A percentile compares a stretch with the other conserved stretches of the same genome.
Evolutionary conservation across 2,329 filamentous ascomycete genomes (phyloP).

Genomic region (Penicillium occitanis): DNA sequence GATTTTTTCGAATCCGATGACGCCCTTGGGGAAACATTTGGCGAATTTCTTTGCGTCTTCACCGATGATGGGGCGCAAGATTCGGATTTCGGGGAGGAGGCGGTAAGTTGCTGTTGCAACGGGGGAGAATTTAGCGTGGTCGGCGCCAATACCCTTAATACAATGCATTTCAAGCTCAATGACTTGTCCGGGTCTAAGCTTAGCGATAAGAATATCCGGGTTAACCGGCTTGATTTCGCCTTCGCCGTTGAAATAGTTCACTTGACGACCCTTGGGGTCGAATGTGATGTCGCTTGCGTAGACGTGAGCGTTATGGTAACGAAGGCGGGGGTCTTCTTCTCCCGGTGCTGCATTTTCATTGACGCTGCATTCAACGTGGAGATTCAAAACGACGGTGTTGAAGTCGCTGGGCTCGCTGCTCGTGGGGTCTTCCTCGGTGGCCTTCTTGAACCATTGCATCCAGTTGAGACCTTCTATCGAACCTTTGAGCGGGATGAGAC

Average conservation of each 20-base stretch:
- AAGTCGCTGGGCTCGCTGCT: constrained; percentile 64
- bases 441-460: constrained; percentile 78
- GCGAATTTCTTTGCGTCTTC: constrained; percentile 85
- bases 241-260: constrained; percentile 64
- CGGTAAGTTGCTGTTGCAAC: constrained; percentile 94
- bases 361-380: constrained; percentile 77
- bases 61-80: constrained; percentile 79
- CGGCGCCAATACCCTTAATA: constrained; percentile 87
- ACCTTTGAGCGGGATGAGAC: constrained; percentile 85
- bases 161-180: constrained; percentile 88
- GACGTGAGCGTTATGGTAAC: constrained; percentile 82
- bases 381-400: constrained; percentile 79
- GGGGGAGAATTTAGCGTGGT: constrained; percentile 96
- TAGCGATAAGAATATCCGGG: constrained; percentile 90
- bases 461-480: constrained; percentile 74
- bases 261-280: constrained; percentile 71
- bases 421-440: constrained; percentile 61
- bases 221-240: constrained; percentile 73
- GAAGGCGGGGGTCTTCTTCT: constrained; percentile 77
- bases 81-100: constrained; percentile 82
- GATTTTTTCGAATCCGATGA: constrained; percentile 76
- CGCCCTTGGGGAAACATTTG: constrained; percentile 82
- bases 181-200: constrained; percentile 85
- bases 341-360: constrained; percentile 69
- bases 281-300: constrained; percentile 78